Percentiles rank a stretch among this genome's conserved stretches.
Conservation (phyloP, 768 basidiomycete genomes). For the Suillus discolor region DNA sequence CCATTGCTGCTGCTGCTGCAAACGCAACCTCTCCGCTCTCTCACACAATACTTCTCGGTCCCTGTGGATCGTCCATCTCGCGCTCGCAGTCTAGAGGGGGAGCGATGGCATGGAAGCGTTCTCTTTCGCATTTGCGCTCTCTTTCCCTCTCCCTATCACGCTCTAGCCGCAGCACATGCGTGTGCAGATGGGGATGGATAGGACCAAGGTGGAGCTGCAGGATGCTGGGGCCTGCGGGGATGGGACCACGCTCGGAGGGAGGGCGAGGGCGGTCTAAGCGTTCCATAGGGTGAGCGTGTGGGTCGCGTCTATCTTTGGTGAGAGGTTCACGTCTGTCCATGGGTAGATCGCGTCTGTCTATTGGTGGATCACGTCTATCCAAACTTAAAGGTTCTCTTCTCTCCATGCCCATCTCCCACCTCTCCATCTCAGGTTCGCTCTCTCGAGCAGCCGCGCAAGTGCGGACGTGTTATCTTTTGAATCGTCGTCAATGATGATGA, state of each 20-base stretch:
- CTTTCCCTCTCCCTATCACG: conserved; percentile 19
- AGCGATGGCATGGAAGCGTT: conserved; percentile 21
- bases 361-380: not conserved
- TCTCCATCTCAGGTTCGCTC: not conserved
- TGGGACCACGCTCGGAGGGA: conserved; percentile 4
- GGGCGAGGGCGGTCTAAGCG: not conserved
- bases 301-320: too few relatives aligned
- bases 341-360: not conserved
- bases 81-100: conserved; percentile 30
- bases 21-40: conserved; percentile 24
- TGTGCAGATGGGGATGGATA: conserved; percentile 24
- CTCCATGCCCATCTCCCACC: conserved; percentile 1
- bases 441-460: conserved; percentile 37
- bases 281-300: too few relatives aligned
- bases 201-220: conserved; percentile 20
- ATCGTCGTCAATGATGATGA: conserved; percentile 91
- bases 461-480: conserved; percentile 74
- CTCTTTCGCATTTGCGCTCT: conserved; percentile 27
- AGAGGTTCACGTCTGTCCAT: not conserved
- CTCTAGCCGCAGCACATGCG: conserved; percentile 18
- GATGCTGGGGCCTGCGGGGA: conserved; percentile 8
- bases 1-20: not conserved
- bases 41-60: conserved; percentile 21
- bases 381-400: not conserved
- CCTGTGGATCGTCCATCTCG: conserved; percentile 23